Conservation (phyloP, 352 stramenopile genomes). For the Ophiocytium majus region DNA sequence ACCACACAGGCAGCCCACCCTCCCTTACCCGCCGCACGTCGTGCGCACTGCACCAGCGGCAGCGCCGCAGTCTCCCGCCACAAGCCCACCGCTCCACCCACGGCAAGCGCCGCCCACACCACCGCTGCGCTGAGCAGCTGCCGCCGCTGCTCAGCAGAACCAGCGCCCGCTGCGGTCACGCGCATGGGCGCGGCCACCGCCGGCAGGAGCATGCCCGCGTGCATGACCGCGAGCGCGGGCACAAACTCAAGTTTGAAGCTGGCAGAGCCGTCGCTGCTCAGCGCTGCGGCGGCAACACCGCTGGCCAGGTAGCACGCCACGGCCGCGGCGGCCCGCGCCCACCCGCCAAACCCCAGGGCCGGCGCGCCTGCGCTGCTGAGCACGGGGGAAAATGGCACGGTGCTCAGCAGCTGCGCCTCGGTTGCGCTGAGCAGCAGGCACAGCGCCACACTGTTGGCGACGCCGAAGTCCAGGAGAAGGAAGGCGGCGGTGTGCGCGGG, state of each 20-base stretch:
- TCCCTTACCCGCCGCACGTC: no score
- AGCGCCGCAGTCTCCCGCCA: neutral
- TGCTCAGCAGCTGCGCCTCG: neutral
- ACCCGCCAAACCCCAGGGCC: neutral
- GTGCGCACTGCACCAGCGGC: neutral
- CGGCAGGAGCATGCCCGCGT: neutral
- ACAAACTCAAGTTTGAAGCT: neutral
- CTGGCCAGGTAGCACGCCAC: neutral
- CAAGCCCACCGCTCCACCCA: neutral
- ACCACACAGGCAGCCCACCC: neutral
- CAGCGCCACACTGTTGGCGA: conserved; percentile 24
- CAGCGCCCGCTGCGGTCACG: neutral
- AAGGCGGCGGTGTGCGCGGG: neutral
- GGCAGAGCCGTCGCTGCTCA: neutral
- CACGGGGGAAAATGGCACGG: neutral
- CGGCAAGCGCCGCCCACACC: neutral
- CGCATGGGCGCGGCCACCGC: neutral
- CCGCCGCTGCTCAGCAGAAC: neutral
- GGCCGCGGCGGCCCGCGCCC: neutral
- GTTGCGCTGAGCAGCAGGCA: conserved; percentile 14
- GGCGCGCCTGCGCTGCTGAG: neutral
- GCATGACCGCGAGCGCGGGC: neutral
- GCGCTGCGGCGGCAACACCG: neutral
- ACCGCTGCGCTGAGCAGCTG: neutral
- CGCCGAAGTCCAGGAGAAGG: conserved; percentile 18